A percentile compares a stretch with the other conserved stretches of the same genome.
phyloP scores from a whole-genome alignment of 495 filamentous ascomycete species.

The Penicillium manginii region DNA sequence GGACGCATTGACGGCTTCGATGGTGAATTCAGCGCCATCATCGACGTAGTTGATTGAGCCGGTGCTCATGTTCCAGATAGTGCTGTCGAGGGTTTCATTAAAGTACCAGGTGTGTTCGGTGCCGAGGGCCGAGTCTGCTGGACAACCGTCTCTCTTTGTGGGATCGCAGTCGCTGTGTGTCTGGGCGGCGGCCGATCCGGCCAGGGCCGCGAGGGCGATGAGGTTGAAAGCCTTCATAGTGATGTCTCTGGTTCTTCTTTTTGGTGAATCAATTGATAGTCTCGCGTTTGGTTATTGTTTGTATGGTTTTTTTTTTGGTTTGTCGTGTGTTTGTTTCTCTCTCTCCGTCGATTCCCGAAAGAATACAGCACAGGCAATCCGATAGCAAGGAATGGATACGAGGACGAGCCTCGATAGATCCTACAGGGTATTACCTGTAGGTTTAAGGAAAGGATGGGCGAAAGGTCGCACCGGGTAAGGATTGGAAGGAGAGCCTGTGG shows the following conservation, averaged over 20 bases:
- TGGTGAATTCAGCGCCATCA: slow-evolving; percentile 69
- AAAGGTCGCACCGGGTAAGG: slow-evolving; percentile 33
- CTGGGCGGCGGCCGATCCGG: slow-evolving; percentile 37
- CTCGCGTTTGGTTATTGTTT: background rate
- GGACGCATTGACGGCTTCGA: slow-evolving; percentile 66
- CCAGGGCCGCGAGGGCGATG: slow-evolving; percentile 31
- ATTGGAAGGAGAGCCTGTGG: slow-evolving; percentile 24
- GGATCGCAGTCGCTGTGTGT: slow-evolving; percentile 68
- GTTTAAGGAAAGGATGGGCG: slow-evolving; percentile 43
- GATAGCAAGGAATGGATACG: slow-evolving; percentile 22
- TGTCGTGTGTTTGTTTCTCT: background rate
- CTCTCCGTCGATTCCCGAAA: background rate
- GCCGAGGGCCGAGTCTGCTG: slow-evolving; percentile 69
- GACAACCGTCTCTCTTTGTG: slow-evolving; percentile 60
- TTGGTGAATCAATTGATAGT: background rate
- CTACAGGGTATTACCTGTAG: slow-evolving; percentile 2
- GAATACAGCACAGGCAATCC: slow-evolving; percentile 3
- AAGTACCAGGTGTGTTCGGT: slow-evolving; percentile 64
- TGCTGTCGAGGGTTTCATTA: slow-evolving; percentile 54
- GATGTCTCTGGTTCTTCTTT: background rate
- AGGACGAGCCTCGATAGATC: slow-evolving; percentile 19
- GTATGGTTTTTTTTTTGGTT: background rate
- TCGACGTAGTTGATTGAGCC: slow-evolving; percentile 58
- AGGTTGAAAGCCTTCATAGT: slow-evolving; percentile 33
- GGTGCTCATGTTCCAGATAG: slow-evolving; percentile 67